phyloP scores from a whole-genome alignment of 1,139 yeast species.

The Taphrina betulina region DNA sequence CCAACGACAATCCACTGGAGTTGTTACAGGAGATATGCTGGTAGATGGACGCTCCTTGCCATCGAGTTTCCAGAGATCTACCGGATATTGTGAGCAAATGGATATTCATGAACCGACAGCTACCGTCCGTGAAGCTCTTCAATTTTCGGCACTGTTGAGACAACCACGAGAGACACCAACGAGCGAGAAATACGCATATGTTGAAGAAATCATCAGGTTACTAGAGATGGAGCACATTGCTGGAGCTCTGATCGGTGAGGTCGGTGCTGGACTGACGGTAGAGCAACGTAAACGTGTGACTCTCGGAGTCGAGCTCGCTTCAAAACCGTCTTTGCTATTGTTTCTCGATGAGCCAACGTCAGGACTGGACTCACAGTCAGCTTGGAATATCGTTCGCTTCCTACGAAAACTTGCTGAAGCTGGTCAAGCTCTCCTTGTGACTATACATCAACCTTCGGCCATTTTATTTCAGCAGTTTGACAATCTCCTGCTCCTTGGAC shows the following conservation, averaged over 20 bases:
- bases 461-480: conserved; percentile 65
- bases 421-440: conserved; percentile 70
- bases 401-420: conserved; percentile 58
- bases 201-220: conserved; percentile 59
- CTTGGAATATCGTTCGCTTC: conserved; percentile 64
- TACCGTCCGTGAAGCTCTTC: conserved; percentile 74
- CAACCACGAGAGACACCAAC: conserved; percentile 45
- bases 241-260: conserved; percentile 72
- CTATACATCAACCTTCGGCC: conserved; percentile 72
- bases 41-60: conserved; percentile 59
- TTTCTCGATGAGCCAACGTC: conserved; percentile 82
- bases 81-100: conserved; percentile 68
- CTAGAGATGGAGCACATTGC: conserved; percentile 78
- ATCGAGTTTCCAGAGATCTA: conserved; percentile 57
- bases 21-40: conserved; percentile 62
- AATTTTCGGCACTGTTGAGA: conserved; percentile 68
- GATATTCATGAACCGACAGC: conserved; percentile 62
- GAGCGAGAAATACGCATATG: conserved; percentile 44
- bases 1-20: conserved; percentile 60
- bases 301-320: conserved; percentile 72
- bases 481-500: conserved; percentile 65
- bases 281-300: conserved; percentile 84
- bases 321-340: conserved; percentile 67
- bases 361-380: conserved; percentile 79
- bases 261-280: conserved; percentile 72